phyloP scores from a whole-genome alignment of 805 yeast species.

The Sugiyamaella marilandica region DNA sequence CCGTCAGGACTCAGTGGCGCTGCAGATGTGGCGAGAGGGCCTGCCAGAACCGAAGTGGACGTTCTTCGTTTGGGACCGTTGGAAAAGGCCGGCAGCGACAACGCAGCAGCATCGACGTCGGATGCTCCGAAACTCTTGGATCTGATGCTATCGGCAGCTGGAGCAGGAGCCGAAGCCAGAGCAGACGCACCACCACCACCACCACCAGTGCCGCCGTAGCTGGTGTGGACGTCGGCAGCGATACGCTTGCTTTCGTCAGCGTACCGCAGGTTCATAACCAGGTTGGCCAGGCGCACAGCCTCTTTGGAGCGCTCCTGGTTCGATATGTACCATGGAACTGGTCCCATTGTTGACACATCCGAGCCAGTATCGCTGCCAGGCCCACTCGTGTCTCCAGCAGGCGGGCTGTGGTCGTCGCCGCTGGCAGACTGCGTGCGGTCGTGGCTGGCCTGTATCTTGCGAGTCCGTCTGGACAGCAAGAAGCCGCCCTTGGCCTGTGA shows the following conservation, averaged over 20 bases:
- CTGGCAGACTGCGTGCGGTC: neutral
- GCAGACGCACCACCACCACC: too few species aligned
- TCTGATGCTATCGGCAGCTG: neutral
- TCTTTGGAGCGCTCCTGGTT: slow-evolving; percentile 11
- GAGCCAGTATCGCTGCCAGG: neutral
- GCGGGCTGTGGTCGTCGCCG: neutral
- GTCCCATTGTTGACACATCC: neutral
- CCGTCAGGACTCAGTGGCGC: neutral
- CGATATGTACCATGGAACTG: neutral
- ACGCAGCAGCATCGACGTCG: neutral
- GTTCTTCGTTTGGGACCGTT: neutral
- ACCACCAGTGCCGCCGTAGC: neutral
- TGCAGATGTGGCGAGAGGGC: neutral
- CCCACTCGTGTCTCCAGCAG: neutral
- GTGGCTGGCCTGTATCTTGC: neutral
- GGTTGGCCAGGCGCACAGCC: slow-evolving; percentile 18
- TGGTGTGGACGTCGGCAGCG: neutral
- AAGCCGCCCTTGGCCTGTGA: slow-evolving; percentile 5
- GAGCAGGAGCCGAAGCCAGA: too few species aligned
- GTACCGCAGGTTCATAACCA: slow-evolving; percentile 19
- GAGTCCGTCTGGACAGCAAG: slow-evolving; percentile 1
- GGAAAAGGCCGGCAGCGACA: neutral
- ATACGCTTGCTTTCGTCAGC: slow-evolving; percentile 9
- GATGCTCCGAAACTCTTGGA: neutral
- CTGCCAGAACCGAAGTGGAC: neutral